Percentiles rank a stretch among this genome's conserved stretches.
phyloP scores from a whole-genome alignment of 495 filamentous ascomycete genomes.

The Chaetomium tenue region DNA sequence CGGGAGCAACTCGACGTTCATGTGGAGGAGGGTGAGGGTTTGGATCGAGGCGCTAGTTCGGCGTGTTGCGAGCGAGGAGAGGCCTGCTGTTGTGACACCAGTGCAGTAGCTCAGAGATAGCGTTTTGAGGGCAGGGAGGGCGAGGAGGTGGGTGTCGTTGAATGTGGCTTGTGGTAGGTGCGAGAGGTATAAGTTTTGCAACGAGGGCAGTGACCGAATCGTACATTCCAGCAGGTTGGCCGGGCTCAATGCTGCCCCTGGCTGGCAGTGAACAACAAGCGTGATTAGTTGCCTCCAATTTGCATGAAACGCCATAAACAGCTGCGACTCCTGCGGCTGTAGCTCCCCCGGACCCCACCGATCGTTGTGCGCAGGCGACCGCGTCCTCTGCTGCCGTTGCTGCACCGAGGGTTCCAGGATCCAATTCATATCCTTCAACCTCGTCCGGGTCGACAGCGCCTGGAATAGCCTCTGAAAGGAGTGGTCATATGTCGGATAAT shows the following conservation, averaged over 20 bases:
- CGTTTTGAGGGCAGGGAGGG: conserved; percentile 68
- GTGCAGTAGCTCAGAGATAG: conserved; percentile 73
- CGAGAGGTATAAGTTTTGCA: conserved; percentile 73
- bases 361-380: conserved; percentile 7
- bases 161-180: conserved; percentile 70
- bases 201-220: conserved; percentile 63
- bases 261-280: conserved; percentile 66
- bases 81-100: conserved; percentile 73
- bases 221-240: conserved; percentile 64
- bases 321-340: conserved; percentile 59
- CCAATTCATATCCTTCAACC: conserved; percentile 79
- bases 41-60: conserved; percentile 55
- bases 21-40: conserved; percentile 63
- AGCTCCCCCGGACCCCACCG: conserved; percentile 50
- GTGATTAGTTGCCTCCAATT: conserved; percentile 72
- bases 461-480: conserved; percentile 72
- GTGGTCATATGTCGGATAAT: conserved; percentile 67
- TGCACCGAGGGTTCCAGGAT: conserved; percentile 52
- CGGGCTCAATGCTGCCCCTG: conserved; percentile 62
- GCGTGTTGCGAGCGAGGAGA: conserved; percentile 67
- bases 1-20: conserved; percentile 63
- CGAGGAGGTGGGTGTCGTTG: conserved; percentile 64
- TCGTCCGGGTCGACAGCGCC: conserved; percentile 71
- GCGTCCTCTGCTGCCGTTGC: conserved; percentile 35
- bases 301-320: conserved; percentile 67